A percentile compares a stretch with the other conserved stretches of the same genome.
Evolutionary conservation across 2,329 filamentous ascomycete species (phyloP).

Genomic region (Rutstroemia sp.): DNA sequence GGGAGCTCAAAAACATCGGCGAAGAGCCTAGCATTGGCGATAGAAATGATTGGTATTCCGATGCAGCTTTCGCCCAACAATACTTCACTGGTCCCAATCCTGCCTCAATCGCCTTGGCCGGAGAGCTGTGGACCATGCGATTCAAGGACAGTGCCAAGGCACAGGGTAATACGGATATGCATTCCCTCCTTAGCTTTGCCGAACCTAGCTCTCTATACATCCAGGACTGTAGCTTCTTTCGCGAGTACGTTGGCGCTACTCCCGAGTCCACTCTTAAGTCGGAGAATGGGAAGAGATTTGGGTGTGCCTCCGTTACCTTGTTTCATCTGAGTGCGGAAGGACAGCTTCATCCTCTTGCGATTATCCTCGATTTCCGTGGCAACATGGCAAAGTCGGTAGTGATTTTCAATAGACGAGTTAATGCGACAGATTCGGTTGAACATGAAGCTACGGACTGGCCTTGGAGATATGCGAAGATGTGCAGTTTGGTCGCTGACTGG

Average conservation of each 20-base stretch:
- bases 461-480: constrained; percentile 32
- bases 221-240: constrained; percentile 26
- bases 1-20: constrained; percentile 3
- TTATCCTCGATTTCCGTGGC: constrained; percentile 40
- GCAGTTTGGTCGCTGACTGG: constrained; percentile 5
- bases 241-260: constrained; percentile 7
- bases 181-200: constrained; percentile 9
- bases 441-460: constrained; percentile 40
- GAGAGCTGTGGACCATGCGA: constrained; percentile 15
- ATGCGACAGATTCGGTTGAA: constrained; percentile 25
- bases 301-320: constrained; percentile 35
- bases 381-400: constrained; percentile 38
- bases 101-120: constrained; percentile 17
- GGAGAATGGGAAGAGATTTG: constrained; percentile 17
- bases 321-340: constrained; percentile 38
- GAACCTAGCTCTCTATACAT: constrained; percentile 18
- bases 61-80: constrained; percentile 36
- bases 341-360: constrained; percentile 41
- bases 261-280: constrained; percentile 4
- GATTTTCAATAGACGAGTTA: constrained; percentile 41
- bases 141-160: constrained; percentile 15
- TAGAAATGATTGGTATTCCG: constrained; percentile 20
- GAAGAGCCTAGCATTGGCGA: constrained; percentile 13
- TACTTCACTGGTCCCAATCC: constrained; percentile 34
- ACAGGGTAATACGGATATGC: constrained; percentile 13